Evolutionary conservation across 1,284 basidiomycete genomes (phyloP).

Genomic region (Abortiporus biennis): DNA sequence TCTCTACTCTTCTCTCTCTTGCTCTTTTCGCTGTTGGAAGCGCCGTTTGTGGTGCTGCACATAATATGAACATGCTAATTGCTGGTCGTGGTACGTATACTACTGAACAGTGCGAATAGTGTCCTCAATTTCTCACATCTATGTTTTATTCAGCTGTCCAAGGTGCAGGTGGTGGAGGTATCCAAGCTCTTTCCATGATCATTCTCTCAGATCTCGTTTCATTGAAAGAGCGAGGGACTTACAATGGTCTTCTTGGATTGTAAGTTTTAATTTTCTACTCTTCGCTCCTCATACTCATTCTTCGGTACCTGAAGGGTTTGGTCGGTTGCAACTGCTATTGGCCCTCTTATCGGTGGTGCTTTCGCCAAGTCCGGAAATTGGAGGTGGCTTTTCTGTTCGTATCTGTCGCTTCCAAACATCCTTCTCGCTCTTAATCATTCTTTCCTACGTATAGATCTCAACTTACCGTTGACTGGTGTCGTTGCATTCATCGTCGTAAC

Average conservation of each 20-base stretch:
- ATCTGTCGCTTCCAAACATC: neutral
- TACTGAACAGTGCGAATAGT: neutral
- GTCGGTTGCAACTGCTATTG: slow-evolving; percentile 29
- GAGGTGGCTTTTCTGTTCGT: slow-evolving; percentile 36
- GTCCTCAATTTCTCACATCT: neutral
- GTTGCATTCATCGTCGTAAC: slow-evolving; percentile 28
- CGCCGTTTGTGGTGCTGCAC: slow-evolving; percentile 35
- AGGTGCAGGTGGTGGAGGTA: slow-evolving; percentile 42
- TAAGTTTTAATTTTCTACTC: slow-evolving; percentile 6
- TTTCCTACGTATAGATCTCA: slow-evolving; percentile 26
- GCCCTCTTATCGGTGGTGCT: slow-evolving; percentile 31
- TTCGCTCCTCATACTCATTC: slow-evolving; percentile 11
- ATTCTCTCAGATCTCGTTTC: slow-evolving; percentile 40
- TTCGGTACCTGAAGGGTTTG: slow-evolving; percentile 22
- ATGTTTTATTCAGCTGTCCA: slow-evolving; percentile 32
- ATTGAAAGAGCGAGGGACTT: slow-evolving; percentile 32
- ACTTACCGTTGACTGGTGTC: slow-evolving; percentile 34
- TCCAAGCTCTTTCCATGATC: slow-evolving; percentile 33
- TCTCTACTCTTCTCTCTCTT: slow-evolving; percentile 31
- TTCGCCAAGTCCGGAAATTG: slow-evolving; percentile 27
- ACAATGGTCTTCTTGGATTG: slow-evolving; percentile 26
- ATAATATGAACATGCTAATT: slow-evolving; percentile 35
- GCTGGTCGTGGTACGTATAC: slow-evolving; percentile 28
- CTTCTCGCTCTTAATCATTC: neutral
- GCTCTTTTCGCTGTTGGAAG: slow-evolving; percentile 37